phyloP scores from a whole-genome alignment of 208 protist genomes.

The Endotrypanum monterogeii region DNA sequence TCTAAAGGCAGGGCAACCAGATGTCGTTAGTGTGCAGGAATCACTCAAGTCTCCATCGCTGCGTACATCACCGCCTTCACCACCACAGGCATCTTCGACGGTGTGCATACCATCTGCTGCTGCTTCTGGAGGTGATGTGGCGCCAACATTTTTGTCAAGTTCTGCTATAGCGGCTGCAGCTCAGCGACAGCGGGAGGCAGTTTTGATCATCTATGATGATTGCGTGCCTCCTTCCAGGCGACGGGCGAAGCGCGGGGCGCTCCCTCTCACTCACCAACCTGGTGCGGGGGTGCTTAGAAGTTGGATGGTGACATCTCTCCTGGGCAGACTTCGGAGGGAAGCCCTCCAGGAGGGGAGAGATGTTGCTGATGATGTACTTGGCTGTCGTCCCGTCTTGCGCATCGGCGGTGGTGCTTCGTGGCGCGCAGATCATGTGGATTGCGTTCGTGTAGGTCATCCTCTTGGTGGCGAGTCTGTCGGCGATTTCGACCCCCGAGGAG shows the following conservation, averaged over 20 bases:
- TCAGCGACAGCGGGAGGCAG: slow-evolving; percentile 24
- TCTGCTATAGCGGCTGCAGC: slow-evolving; percentile 4
- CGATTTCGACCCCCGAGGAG: background rate
- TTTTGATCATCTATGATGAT: slow-evolving; percentile 29
- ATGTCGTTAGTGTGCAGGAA: background rate
- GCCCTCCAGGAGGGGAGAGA: background rate
- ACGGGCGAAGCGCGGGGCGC: slow-evolving; percentile 7
- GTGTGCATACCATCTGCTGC: background rate
- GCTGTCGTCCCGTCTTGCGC: slow-evolving; percentile 6
- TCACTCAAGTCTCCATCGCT: background rate
- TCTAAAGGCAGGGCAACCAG: background rate
- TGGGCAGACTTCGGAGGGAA: background rate
- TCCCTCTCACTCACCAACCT: background rate
- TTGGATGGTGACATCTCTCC: slow-evolving; percentile 1
- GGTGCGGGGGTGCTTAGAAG: background rate
- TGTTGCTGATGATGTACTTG: background rate
- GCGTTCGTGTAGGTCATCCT: background rate
- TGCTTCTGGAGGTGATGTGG: background rate
- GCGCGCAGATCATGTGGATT: background rate
- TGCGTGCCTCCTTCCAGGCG: slow-evolving; percentile 21
- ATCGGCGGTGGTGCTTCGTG: slow-evolving; percentile 1
- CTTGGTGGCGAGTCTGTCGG: background rate
- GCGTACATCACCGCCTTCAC: background rate
- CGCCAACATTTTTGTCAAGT: background rate
- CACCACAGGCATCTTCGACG: background rate